phyloP scores from a whole-genome alignment of 2,329 filamentous ascomycete genomes.

The Apiospora saccharicola region DNA sequence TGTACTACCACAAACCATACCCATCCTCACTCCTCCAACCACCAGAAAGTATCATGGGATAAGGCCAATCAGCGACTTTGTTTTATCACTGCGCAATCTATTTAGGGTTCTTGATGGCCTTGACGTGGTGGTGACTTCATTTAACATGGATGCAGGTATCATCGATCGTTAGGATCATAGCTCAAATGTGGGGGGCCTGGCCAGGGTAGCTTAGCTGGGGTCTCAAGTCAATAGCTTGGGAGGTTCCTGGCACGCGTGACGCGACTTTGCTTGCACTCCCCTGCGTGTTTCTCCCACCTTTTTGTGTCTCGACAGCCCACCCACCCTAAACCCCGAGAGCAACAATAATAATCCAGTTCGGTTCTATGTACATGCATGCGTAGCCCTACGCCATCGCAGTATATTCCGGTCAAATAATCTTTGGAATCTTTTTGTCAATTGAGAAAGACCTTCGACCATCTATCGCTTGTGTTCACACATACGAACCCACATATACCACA shows the following conservation, averaged over 20 bases:
- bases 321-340: background rate
- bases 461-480: background rate
- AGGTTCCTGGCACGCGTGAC: slow-evolving; percentile 25
- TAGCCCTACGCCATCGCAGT: slow-evolving; percentile 6
- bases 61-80: background rate
- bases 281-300: slow-evolving; percentile 27
- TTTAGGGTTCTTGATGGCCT: background rate
- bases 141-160: slow-evolving; percentile 15
- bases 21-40: background rate
- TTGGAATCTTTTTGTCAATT: background rate
- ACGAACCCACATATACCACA: background rate
- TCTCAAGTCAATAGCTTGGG: background rate
- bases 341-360: background rate
- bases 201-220: background rate
- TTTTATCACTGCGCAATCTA: too few species aligned
- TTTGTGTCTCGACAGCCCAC: slow-evolving; percentile 22
- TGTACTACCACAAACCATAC: background rate
- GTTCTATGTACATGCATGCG: background rate
- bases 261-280: slow-evolving; percentile 23
- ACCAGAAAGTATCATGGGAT: background rate
- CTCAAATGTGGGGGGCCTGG: background rate
- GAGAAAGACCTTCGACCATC: background rate
- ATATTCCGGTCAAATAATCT: background rate
- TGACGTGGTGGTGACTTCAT: slow-evolving; percentile 18
- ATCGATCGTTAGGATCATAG: slow-evolving; percentile 9